Evolutionary conservation across 805 yeast species (phyloP), one percentile per base, ranked within the genome.

Genomic region (Yamadazyma takamatsuzukensis): DNA sequence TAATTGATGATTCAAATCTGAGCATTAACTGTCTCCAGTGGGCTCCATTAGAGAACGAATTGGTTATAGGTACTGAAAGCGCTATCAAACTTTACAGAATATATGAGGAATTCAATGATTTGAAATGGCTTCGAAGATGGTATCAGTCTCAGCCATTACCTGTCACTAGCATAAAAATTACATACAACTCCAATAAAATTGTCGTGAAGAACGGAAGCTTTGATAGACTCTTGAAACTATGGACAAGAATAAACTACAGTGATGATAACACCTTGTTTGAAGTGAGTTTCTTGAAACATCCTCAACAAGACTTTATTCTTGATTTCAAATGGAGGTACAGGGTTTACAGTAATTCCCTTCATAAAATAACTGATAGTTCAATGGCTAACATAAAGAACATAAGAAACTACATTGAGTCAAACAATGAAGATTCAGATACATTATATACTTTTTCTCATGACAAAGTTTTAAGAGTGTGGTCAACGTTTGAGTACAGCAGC

Each of bases 181-280:
- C 95, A 0, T 76, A 74, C n/a, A 83, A 83, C 42, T 75, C 87
- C 0, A 70, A 72, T 32, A 65, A 79, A 27, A 75, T 88, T 14
- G 45, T 59, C 15, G 83, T 88, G 6, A 71, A 81, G 30, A 68
- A 74, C 23, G 79, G 83, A 0, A 63, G 61, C 25, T 74, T 70
- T 51, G 95, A 86, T 52, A 65, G 67, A 21, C 61, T 83, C 10
- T 78, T 85, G 18, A 86, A 85, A 49, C 65, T 86, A 2, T 89
- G 96, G 95, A 69, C 78, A 33, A 63, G 96, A 31, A 66, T 78
- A 6, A 72, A 82, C 6, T 84, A 78, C 48, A 87, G 83, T 21
- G 70, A 72, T 17, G 56, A 53, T 29, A 53, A 57, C 21, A 70
- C 76, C 24, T 69, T 80, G 5, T 87, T 86, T 51, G 93, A 83